A percentile compares a stretch with the other conserved stretches of the same genome.
Conservation (phyloP, 2,329 filamentous ascomycete genomes). For the Xylariales sp. region DNA sequence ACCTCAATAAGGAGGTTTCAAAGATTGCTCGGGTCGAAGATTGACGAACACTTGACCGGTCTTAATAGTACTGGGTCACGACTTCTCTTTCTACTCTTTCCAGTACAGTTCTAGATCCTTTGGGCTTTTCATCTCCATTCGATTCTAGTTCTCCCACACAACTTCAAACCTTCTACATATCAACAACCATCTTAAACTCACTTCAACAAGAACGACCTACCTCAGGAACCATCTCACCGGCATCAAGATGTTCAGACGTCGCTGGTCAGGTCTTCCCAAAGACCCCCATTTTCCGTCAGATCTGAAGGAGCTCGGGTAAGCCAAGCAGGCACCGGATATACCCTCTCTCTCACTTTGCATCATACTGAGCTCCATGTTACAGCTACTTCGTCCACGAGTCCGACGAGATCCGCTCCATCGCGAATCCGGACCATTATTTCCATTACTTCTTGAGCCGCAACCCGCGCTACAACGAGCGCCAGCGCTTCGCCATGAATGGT, state of each 20-base stretch:
- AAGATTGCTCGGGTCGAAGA: no score
- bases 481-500: slow-evolving; percentile 72
- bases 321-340: slow-evolving; percentile 7
- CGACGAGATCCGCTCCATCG: slow-evolving; percentile 69
- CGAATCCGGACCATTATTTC: slow-evolving; percentile 65
- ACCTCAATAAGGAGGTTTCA: no score
- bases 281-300: slow-evolving; percentile 63
- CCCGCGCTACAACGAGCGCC: slow-evolving; percentile 70
- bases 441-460: slow-evolving; percentile 70
- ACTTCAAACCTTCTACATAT: no score
- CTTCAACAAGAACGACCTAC: neutral
- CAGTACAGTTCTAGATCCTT: no score
- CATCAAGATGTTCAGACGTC: slow-evolving; percentile 70
- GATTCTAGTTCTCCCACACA: no score
- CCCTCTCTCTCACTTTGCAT: no score
- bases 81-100: no score
- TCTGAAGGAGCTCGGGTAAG: slow-evolving; percentile 69
- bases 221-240: neutral
- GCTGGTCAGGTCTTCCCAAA: slow-evolving; percentile 61
- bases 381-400: slow-evolving; percentile 76
- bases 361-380: no score
- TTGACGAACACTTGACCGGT: no score
- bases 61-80: neutral
- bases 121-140: no score
- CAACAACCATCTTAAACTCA: no score